Evolutionary conservation across 371 early-diverging fungal genomes (phyloP), one percentile per base, ranked within the genome.

Genomic region (Mucor sp.): DNA sequence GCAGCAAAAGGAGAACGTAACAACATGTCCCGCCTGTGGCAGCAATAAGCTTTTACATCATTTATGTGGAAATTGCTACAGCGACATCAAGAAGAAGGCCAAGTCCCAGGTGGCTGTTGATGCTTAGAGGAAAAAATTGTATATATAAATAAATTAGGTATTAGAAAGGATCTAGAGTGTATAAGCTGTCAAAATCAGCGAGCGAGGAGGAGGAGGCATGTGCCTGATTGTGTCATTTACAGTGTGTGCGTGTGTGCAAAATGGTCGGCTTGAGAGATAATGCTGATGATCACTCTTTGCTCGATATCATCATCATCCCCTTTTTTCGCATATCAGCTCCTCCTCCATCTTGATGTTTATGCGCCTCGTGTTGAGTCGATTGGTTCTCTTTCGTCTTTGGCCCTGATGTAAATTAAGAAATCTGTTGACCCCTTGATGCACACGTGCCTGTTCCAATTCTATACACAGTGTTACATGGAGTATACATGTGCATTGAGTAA

Each of bases 1-100:
- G 62, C 86, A 89, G 77, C 86, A 88, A 74, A 86, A 88, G 61
- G 81, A 87, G 43, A 91, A 94, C 66, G 88, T 94, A 44, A 79
- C 83, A 15, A 71, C 78, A 39, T 94, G 95, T 73, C 88, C 87
- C 19, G 88, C 85, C 39, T 94, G 95, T 65, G 93, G 94, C 15
- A 85, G 82, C 35, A 80, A 83, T 50, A 92, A 93, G 70, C 75
- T 92, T 39, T 72, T 88, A 70, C 92, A 92, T 61, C 94, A 94
- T 68, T 75, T 93, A 43, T 94, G 95, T 78, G 71, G 70, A 56
- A 82, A 89, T 71, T 94, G 95, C 78, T 93, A 92, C 74, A 74
- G 76, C 57, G 89, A 90, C 62, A 85, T 91, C 39, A 84, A 81
- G 67, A 74, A 79, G 69, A 74, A 76, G 58, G 68, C 77, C 33